A percentile compares a stretch with the other conserved stretches of the same genome.
Conservation (phyloP, 768 basidiomycete genomes). For the Podaxis sp. region DNA sequence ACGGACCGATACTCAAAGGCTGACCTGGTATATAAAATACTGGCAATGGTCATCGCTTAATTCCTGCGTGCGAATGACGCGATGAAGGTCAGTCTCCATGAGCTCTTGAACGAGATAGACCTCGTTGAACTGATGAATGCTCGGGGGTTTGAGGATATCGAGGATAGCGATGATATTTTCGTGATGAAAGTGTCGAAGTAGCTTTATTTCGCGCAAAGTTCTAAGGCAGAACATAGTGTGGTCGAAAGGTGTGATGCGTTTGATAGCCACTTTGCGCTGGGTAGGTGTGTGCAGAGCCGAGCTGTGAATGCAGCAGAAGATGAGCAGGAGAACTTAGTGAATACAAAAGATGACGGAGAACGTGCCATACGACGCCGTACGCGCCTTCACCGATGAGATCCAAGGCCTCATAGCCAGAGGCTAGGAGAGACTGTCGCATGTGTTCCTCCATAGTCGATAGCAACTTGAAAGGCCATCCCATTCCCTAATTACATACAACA, state of each 20-base stretch:
- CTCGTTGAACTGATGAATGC: constrained; percentile 78
- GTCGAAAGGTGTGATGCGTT: constrained; percentile 93
- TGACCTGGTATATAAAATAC: constrained; percentile 82
- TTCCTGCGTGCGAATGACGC: constrained; percentile 93
- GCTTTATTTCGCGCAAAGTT: constrained; percentile 88
- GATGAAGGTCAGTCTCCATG: constrained; percentile 97
- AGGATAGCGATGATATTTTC: constrained; percentile 94
- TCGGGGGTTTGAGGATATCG: constrained; percentile 83
- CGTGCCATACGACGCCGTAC: constrained; percentile 83
- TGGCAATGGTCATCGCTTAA: constrained; percentile 95
- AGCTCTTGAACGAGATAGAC: constrained; percentile 83
- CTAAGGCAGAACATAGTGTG: constrained; percentile 90
- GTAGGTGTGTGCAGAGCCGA: constrained; percentile 79
- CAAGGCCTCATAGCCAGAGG: constrained; percentile 64
- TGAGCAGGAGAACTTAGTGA: constrained; percentile 11
- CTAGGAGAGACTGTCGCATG: constrained; percentile 46
- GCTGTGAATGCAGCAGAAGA: constrained; percentile 30
- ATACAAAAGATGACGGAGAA: constrained; percentile 14
- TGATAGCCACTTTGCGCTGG: constrained; percentile 89
- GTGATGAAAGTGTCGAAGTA: constrained; percentile 83
- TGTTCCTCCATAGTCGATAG: constrained; percentile 25
- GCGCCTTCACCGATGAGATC: constrained; percentile 94
- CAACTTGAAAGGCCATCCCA: constrained; percentile 5
- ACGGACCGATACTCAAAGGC: not conserved
- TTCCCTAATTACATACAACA: constrained; percentile 13